Percentiles rank a stretch among this genome's conserved stretches.
phyloP scores from a whole-genome alignment of 1,284 basidiomycete species.

The Entoloma clypeatum region DNA sequence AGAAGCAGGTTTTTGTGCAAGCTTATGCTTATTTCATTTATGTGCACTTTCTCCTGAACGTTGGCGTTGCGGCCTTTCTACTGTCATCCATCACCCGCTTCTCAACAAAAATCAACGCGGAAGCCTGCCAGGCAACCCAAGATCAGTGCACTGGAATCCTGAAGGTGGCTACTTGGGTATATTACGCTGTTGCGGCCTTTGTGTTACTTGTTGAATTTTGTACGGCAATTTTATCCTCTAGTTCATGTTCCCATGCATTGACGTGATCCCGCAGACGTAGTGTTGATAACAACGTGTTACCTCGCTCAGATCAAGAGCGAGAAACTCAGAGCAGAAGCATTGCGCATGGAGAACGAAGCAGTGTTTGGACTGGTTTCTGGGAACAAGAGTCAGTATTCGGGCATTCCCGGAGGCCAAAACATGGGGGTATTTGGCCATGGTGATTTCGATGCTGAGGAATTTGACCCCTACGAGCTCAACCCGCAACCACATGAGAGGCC shows the following conservation, averaged over 20 bases:
- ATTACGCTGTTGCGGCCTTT: constrained; percentile 40
- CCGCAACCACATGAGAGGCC: no score
- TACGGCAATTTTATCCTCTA: constrained; percentile 29
- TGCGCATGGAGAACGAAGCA: constrained; percentile 33
- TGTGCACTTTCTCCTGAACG: constrained; percentile 53
- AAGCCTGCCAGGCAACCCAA: constrained; percentile 44
- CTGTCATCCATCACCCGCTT: constrained; percentile 46
- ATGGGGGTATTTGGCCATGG: neutral
- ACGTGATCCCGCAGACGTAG: constrained; percentile 42
- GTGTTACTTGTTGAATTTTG: constrained; percentile 53
- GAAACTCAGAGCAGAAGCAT: constrained; percentile 39
- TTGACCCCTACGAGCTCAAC: constrained; percentile 23
- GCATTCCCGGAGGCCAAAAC: constrained; percentile 9
- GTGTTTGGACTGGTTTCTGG: constrained; percentile 28
- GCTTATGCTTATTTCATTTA: constrained; percentile 56
- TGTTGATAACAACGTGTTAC: constrained; percentile 57
- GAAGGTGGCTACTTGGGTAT: constrained; percentile 41
- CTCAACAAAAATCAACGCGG: constrained; percentile 37
- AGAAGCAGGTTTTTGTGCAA: constrained; percentile 56
- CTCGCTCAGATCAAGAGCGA: constrained; percentile 50
- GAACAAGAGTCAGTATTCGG: constrained; percentile 12
- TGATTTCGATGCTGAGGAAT: constrained; percentile 11
- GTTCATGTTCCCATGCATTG: constrained; percentile 2
- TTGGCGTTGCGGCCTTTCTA: constrained; percentile 50
- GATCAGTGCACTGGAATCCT: constrained; percentile 43